Conservation (phyloP, 305 asterid species). For the Lippia alba region DNA sequence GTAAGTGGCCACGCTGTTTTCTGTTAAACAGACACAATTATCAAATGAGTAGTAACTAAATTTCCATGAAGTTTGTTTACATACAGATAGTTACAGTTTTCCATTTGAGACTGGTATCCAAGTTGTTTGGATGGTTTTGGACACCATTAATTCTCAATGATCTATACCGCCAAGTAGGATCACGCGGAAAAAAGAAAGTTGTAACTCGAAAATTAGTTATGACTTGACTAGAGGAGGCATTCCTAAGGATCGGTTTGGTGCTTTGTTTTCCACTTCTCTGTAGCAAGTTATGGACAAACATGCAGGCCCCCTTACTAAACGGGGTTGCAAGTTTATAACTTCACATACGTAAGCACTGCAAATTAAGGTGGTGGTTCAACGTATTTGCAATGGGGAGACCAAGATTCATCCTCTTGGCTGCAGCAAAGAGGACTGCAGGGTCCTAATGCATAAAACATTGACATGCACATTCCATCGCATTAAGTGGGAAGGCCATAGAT, state of each 20-base stretch:
- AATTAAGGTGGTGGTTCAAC: not conserved
- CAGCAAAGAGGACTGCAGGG: no score
- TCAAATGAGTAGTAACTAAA: not conserved
- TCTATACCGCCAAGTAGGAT: slow-evolving; percentile 8
- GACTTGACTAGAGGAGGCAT: not conserved
- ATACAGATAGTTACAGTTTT: not conserved
- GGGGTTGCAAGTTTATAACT: not conserved
- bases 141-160: not conserved
- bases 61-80: not conserved
- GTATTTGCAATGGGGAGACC: no score
- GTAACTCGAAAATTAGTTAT: slow-evolving; percentile 2
- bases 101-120: slow-evolving; percentile 2
- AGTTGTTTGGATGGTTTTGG: not conserved
- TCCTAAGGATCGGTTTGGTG: slow-evolving; percentile 3
- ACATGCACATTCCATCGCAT: no score
- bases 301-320: not conserved
- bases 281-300: slow-evolving; percentile 10
- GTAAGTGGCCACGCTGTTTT: not conserved
- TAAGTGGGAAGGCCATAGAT: no score
- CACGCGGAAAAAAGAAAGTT: not conserved
- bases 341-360: slow-evolving; percentile 8
- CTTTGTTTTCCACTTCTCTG: slow-evolving; percentile 13
- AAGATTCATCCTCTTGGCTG: no score
- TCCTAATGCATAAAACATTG: no score
- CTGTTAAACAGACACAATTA: not conserved